Percentiles rank a stretch among this genome's conserved stretches.
phyloP scores from a whole-genome alignment of 208 protist species.

The Acanthamoeba lenticulata region DNA sequence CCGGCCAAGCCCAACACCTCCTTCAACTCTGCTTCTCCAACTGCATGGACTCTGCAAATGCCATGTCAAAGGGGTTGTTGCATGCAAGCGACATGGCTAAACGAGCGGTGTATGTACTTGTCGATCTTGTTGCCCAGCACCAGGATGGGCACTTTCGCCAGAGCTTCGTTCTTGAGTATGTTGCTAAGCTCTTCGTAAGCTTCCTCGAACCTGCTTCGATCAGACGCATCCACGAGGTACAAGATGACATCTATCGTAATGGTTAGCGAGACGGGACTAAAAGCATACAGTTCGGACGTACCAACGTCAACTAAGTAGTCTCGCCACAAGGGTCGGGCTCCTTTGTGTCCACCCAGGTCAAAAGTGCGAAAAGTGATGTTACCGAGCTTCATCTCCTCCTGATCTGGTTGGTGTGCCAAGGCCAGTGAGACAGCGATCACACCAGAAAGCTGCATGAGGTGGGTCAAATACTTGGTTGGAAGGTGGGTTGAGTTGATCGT shows the following conservation, averaged over 20 bases:
- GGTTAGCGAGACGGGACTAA: not conserved
- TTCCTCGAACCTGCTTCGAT: slow-evolving; percentile 96
- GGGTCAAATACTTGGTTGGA: slow-evolving; percentile 88
- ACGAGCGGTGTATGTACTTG: not conserved
- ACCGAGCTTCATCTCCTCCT: slow-evolving; percentile 98
- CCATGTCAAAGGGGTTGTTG: not conserved
- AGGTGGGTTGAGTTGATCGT: slow-evolving; percentile 87
- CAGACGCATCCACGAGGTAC: slow-evolving; percentile 98
- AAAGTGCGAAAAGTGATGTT: slow-evolving; percentile 99
- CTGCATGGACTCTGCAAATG: slow-evolving; percentile 79
- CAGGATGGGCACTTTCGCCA: slow-evolving; percentile 97
- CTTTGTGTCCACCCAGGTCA: slow-evolving; percentile 98
- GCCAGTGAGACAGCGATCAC: not conserved
- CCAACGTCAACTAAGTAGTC: slow-evolving; percentile 98
- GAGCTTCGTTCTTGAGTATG: slow-evolving; percentile 94
- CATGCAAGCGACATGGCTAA: not conserved
- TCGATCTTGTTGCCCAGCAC: slow-evolving; percentile 99
- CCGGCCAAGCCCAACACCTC: slow-evolving; percentile 91
- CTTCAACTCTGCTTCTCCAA: slow-evolving; percentile 95
- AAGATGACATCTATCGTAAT: slow-evolving; percentile 90
- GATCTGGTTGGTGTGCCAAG: slow-evolving; percentile 54
- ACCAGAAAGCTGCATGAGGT: not conserved
- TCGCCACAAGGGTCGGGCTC: slow-evolving; percentile 96
- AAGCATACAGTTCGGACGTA: no score
- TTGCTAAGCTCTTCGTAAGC: slow-evolving; percentile 93